A percentile compares a stretch with the other conserved stretches of the same genome.
phyloP scores from a whole-genome alignment of 2,329 filamentous ascomycete species.

The Alternaria atra region DNA sequence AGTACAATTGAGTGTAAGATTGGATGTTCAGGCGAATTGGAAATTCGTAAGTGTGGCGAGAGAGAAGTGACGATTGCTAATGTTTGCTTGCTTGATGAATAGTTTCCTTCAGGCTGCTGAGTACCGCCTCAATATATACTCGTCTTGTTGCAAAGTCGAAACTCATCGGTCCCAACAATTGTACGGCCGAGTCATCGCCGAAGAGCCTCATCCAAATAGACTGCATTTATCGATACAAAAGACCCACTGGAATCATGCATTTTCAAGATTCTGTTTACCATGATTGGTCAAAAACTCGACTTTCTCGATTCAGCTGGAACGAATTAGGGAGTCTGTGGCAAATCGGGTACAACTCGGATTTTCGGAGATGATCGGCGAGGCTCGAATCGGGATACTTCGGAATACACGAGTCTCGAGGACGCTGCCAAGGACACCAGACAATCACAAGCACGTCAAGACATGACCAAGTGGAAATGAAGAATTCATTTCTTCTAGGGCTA shows the following conservation, averaged over 20 bases:
- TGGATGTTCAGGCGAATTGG: background rate
- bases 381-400: conserved; percentile 5
- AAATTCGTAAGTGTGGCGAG: background rate
- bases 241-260: background rate
- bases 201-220: conserved; percentile 3
- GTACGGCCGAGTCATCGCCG: conserved; percentile 22
- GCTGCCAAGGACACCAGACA: background rate
- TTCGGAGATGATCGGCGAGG: conserved; percentile 19
- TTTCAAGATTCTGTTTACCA: background rate
- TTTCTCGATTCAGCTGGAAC: background rate
- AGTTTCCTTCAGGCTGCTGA: background rate
- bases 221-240: background rate
- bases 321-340: background rate
- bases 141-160: background rate
- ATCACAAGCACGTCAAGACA: background rate
- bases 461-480: background rate
- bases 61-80: background rate
- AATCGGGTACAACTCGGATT: conserved; percentile 17
- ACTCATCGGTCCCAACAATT: conserved; percentile 4
- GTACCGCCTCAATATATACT: conserved; percentile 3
- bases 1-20: background rate
- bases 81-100: background rate
- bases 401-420: background rate
- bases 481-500: background rate
- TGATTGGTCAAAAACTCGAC: background rate